A percentile compares a stretch with the other conserved stretches of the same genome.
phyloP scores from a whole-genome alignment of 176 grass and related monocot genomes.

The Stipa capillata region DNA sequence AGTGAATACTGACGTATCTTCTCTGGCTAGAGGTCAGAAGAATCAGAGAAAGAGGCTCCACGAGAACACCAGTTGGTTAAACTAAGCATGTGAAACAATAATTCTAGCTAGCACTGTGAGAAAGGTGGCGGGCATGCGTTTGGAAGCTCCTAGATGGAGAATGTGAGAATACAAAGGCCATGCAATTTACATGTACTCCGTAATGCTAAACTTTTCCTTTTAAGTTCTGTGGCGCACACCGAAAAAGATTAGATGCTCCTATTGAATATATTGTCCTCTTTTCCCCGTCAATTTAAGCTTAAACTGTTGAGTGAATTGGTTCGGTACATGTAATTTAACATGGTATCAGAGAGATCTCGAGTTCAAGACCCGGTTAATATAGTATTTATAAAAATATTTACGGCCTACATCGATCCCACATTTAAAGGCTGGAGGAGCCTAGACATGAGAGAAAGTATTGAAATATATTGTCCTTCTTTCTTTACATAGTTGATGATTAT shows the following conservation, averaged over 20 bases:
- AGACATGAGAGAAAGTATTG: too few relatives aligned
- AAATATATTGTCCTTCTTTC: too few relatives aligned
- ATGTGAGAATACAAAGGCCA: neutral
- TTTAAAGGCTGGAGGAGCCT: too few relatives aligned
- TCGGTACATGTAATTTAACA: too few relatives aligned
- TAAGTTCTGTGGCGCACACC: constrained; percentile 2
- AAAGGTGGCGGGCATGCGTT: constrained; percentile 3
- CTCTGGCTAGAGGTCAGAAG: constrained; percentile 6
- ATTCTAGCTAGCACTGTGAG: neutral
- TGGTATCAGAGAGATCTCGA: too few relatives aligned
- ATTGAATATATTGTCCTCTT: too few relatives aligned
- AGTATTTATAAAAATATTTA: too few relatives aligned
- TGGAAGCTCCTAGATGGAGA: constrained; percentile 28
- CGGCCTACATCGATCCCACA: too few relatives aligned
- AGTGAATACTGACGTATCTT: constrained; percentile 24
- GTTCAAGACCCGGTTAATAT: too few relatives aligned
- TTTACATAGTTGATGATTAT: too few relatives aligned
- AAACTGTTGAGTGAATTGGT: too few relatives aligned
- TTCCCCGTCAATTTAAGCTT: too few relatives aligned
- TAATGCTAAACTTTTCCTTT: constrained; percentile 4
- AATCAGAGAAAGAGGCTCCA: constrained; percentile 26
- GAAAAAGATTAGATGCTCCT: constrained; percentile 38
- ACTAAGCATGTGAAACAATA: neutral
- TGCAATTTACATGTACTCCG: constrained; percentile 3
- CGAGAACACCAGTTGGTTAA: constrained; percentile 13